phyloP scores from a whole-genome alignment of 2,329 filamentous ascomycete species.

The Neofusicoccum laricinum region DNA sequence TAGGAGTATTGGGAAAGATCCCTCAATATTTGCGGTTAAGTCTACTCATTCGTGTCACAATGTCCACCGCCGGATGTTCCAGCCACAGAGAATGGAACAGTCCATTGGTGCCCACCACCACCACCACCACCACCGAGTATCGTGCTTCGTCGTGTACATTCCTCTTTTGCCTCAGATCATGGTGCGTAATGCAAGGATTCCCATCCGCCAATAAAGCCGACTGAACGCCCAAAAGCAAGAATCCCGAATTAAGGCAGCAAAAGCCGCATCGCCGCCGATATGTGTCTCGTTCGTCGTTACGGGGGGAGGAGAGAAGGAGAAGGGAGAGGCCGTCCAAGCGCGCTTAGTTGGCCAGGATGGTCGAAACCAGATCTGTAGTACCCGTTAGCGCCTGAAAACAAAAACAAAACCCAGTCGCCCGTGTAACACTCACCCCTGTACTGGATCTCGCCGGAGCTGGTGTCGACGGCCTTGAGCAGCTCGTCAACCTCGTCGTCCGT shows the following conservation, averaged over 20 bases:
- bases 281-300: constrained; percentile 8
- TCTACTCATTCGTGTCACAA: not conserved
- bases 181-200: not conserved
- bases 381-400: not conserved
- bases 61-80: not conserved
- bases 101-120: not conserved
- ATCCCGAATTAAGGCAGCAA: constrained; percentile 7
- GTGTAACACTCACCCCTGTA: constrained; percentile 70
- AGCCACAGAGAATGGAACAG: not conserved
- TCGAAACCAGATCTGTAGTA: constrained; percentile 12
- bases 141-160: not conserved
- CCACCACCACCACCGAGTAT: not conserved
- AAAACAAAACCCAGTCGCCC: not conserved
- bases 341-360: constrained; percentile 17
- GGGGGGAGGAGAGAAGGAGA: not conserved
- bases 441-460: constrained; percentile 93
- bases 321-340: not conserved
- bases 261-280: constrained; percentile 6
- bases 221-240: constrained; percentile 11
- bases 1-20: not conserved
- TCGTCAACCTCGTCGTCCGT: constrained; percentile 98
- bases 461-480: constrained; percentile 96
- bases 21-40: not conserved
- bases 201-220: not conserved
- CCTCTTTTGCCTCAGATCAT: not conserved